A percentile compares a stretch with the other conserved stretches of the same genome.
phyloP scores from a whole-genome alignment of 805 yeast species.

The Suhomyces vadensis region DNA sequence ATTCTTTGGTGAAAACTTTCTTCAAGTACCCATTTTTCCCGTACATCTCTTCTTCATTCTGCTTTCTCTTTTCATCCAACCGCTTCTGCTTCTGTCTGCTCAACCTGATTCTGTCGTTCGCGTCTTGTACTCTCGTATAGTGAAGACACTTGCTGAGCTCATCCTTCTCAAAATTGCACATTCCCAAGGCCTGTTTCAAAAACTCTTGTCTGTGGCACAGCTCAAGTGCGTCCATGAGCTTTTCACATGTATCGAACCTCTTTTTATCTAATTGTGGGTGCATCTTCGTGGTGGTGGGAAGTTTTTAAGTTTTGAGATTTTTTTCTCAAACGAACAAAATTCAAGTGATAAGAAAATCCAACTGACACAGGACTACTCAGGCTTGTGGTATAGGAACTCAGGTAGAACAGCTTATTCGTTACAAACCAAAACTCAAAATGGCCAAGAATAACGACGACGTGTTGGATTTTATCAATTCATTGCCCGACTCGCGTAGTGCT shows the following conservation, averaged over 20 bases:
- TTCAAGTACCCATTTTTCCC: slow-evolving; percentile 74
- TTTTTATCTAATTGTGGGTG: slow-evolving; percentile 48
- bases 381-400: too few species aligned
- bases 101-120: slow-evolving; percentile 53
- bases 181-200: slow-evolving; percentile 70
- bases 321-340: not conserved
- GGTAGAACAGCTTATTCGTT: too few species aligned
- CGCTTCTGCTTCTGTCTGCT: slow-evolving; percentile 58
- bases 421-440: slow-evolving; percentile 5
- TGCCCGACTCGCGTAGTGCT: slow-evolving; percentile 58
- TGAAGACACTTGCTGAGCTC: slow-evolving; percentile 79
- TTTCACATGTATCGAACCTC: slow-evolving; percentile 61
- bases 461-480: slow-evolving; percentile 73
- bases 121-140: slow-evolving; percentile 65
- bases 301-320: not conserved
- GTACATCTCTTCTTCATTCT: slow-evolving; percentile 71
- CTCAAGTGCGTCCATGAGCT: slow-evolving; percentile 82
- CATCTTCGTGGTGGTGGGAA: slow-evolving; percentile 23
- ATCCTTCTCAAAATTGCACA: slow-evolving; percentile 81
- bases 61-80: slow-evolving; percentile 57
- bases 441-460: slow-evolving; percentile 64
- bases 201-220: slow-evolving; percentile 79
- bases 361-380: too few species aligned
- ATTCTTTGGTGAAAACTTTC: slow-evolving; percentile 51
- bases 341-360: not conserved